Evolutionary conservation across 345 rosid genomes (phyloP).

Genomic region (Citrus mangshanensis): DNA sequence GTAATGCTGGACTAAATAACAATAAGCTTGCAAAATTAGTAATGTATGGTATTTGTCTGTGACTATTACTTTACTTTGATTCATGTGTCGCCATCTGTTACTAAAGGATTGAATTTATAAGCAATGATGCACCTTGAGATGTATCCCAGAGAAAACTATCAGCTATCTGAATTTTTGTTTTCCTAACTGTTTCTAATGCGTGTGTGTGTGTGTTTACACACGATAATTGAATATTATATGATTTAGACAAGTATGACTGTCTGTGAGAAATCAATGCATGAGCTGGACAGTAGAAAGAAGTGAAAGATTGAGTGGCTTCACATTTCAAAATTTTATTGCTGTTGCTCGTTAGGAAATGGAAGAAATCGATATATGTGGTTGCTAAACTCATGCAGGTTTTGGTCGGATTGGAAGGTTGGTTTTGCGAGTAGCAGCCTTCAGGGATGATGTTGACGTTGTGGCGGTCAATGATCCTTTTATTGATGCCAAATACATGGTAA

Average conservation of each 20-base stretch:
- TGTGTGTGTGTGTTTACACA: too few relatives aligned
- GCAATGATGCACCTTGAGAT: neutral
- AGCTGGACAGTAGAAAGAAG: neutral
- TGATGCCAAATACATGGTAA: conserved; percentile 94
- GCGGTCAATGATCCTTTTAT: conserved; percentile 97
- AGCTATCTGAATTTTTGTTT: neutral
- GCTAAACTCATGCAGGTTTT: conserved; percentile 59
- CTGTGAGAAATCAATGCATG: conserved; percentile 4
- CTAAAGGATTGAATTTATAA: neutral
- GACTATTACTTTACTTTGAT: neutral
- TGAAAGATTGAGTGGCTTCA: neutral
- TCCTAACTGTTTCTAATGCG: neutral
- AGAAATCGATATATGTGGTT: neutral
- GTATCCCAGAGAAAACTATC: neutral
- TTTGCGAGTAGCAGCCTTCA: conserved; percentile 73
- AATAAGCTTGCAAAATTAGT: neutral
- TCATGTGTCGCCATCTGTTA: neutral
- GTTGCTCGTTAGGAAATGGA: neutral
- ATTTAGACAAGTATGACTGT: neutral
- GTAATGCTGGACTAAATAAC: neutral
- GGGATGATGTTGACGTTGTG: conserved; percentile 90
- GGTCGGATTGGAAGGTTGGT: conserved; percentile 99
- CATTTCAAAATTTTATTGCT: neutral
- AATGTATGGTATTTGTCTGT: neutral
- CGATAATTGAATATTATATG: neutral